These are phyloP conservation scores for Dictyostelium firmibasis DNA, from an alignment of 78 protist genomes.

Conservation along the genomic window DNA sequence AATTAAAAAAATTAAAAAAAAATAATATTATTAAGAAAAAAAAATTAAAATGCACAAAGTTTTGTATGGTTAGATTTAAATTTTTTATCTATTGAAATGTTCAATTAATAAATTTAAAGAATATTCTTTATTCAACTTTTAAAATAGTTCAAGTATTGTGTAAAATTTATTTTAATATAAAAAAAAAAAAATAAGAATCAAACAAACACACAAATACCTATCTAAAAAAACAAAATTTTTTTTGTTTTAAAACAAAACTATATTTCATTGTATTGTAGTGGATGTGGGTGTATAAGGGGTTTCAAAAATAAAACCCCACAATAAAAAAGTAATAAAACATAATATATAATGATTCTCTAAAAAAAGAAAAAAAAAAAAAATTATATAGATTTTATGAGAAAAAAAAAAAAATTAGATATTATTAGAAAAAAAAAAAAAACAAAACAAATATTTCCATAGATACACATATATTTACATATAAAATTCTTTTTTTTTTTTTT, in stretches of 20 bases:
- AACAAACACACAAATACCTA: no score
- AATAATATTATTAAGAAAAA: no score
- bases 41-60: not conserved
- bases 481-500: no score
- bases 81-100: not conserved
- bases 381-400: not conserved
- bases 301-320: not conserved
- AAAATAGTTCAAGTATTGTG: not conserved
- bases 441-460: not conserved
- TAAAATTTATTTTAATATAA: no score
- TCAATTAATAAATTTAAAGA: not conserved
- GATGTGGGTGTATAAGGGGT: not conserved
- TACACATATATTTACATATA: not conserved
- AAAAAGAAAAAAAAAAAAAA: not conserved
- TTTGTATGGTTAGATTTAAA: not conserved
- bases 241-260: no score
- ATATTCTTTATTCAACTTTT: not conserved
- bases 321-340: not conserved
- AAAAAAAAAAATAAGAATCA: not conserved
- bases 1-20: no score
- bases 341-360: not conserved
- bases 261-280: not conserved
- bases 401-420: no score
- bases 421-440: no score
- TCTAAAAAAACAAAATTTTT: no score